A percentile compares a stretch with the other conserved stretches of the same genome.
These are phyloP conservation scores for Thelonectria discophora DNA, from an alignment of 2,329 filamentous ascomycete species.

Conservation along the genomic window DNA sequence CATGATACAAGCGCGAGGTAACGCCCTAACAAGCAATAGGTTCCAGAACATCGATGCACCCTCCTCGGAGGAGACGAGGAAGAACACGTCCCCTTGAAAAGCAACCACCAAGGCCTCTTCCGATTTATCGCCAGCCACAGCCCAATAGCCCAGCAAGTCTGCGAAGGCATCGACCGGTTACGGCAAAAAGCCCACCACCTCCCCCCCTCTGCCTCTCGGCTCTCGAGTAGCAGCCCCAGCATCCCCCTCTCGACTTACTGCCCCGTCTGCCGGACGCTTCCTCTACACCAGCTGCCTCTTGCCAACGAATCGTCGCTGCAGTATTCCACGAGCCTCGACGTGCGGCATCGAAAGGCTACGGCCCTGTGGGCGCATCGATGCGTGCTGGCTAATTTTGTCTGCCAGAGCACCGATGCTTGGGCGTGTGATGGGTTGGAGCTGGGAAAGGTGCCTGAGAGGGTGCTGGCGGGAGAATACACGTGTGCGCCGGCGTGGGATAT, in stretches of 20 bases:
- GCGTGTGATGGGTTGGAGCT: not conserved
- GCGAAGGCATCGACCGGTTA: not conserved
- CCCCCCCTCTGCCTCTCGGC: not conserved
- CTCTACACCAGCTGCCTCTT: not conserved
- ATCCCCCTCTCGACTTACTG: constrained; percentile 1
- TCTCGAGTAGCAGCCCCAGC: not conserved
- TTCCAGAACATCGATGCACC: not conserved
- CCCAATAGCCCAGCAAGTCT: not conserved
- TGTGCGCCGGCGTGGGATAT: constrained; percentile 7
- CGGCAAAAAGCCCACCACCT: not conserved
- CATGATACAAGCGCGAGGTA: too few relatives aligned
- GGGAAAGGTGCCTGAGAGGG: not conserved
- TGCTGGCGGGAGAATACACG: constrained; percentile 10
- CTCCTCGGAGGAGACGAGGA: not conserved
- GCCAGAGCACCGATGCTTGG: constrained; percentile 1
- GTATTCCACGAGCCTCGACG: constrained; percentile 5
- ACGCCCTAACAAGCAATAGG: too few relatives aligned
- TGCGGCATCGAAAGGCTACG: not conserved
- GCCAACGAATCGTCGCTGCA: not conserved
- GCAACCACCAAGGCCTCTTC: constrained; percentile 5
- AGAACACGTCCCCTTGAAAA: not conserved
- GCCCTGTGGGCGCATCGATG: constrained; percentile 9
- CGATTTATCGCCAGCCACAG: not conserved
- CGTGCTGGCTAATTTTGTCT: constrained; percentile 4
- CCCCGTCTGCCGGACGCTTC: constrained; percentile 2